These are phyloP conservation scores for Grosmannia serpens DNA, from an alignment of 2,329 filamentous ascomycete species.

Conservation along the genomic window DNA sequence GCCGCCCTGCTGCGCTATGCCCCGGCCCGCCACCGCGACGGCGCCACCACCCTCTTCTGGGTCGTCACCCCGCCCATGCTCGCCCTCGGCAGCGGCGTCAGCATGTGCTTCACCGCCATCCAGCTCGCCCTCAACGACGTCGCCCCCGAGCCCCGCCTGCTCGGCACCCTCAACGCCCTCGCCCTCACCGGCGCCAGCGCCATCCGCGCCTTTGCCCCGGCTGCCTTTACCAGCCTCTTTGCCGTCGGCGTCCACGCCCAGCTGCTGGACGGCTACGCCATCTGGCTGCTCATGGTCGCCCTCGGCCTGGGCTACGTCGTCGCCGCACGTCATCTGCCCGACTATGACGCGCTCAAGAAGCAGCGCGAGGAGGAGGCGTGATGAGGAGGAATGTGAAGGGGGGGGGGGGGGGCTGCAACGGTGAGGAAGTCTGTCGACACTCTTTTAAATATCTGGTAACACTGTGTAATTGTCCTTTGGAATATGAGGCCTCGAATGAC, in stretches of 20 bases:
- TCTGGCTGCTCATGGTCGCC: conserved; percentile 47
- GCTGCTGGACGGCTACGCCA: conserved; percentile 51
- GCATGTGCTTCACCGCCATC: conserved; percentile 58
- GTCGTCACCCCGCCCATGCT: conserved; percentile 30
- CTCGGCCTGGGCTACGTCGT: conserved; percentile 23
- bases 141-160: conserved; percentile 47
- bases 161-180: conserved; percentile 63
- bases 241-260: conserved; percentile 53
- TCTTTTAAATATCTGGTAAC: no score
- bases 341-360: conserved; percentile 18
- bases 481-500: no score
- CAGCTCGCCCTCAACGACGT: conserved; percentile 69
- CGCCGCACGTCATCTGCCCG: conserved; percentile 23
- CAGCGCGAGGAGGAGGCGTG: conserved; percentile 5
- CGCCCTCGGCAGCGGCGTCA: conserved; percentile 48
- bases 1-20: conserved; percentile 43
- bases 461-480: no score
- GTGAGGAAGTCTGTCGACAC: no score
- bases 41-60: conserved; percentile 42
- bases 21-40: conserved; percentile 17
- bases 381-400: background rate
- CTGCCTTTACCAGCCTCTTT: conserved; percentile 54
- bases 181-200: conserved; percentile 50
- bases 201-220: conserved; percentile 55
- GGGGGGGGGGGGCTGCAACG: no score